Evolutionary conservation across 1,284 basidiomycete genomes (phyloP), one percentile per base, ranked within the genome.

Genomic region (Rhodotorula mucilaginosa): DNA sequence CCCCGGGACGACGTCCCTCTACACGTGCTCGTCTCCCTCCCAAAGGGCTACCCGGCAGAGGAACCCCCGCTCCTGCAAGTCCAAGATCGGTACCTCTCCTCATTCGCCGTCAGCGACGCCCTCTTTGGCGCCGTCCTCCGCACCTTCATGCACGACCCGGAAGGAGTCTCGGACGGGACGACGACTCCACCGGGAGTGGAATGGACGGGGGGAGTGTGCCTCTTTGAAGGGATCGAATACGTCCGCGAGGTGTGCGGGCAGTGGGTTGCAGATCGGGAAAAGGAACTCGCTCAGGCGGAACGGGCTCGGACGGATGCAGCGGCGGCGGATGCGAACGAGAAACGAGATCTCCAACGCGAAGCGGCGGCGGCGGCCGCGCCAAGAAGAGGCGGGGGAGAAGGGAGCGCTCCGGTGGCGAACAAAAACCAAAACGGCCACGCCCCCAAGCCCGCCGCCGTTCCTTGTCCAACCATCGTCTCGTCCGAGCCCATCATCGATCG

Each of bases 161-260:
- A 59, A 12, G 67, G 48, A 8, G 48, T 49, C 5, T 58, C 60
- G 1, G 19, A 29, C 26, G 23, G 26, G 12, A 15, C 8, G 12
- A 15, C 8, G 7, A 26, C n/a, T n/a, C 26, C 54, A 26, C n/a
- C 13, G 29, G 54, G n/a, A 29, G 19, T 57, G 5, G 56, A 29
- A n/a, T 23, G 16, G 23, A n/a, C 46, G 18, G 44, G 29, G 13
- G 52, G 13, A 8, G 29, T 72, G 1, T 73, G 69, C 31, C 47
- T 76, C 58, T 76, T 64, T 44, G 73, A 76, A 44, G 75, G 71
- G 12, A 56, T 76, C 18, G 73, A 76, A 62, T 47, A 26, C 29
- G 73, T 73, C 12, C 51, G 67, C 48, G 67, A 72, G 34, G 12
- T 60, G 34, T 72, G 70, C 52, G 31, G 44, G 19, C 23, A 47